These are phyloP conservation scores for Conticribra guillardii DNA, from an alignment of 108 stramenopile species.

Conservation along the genomic window DNA sequence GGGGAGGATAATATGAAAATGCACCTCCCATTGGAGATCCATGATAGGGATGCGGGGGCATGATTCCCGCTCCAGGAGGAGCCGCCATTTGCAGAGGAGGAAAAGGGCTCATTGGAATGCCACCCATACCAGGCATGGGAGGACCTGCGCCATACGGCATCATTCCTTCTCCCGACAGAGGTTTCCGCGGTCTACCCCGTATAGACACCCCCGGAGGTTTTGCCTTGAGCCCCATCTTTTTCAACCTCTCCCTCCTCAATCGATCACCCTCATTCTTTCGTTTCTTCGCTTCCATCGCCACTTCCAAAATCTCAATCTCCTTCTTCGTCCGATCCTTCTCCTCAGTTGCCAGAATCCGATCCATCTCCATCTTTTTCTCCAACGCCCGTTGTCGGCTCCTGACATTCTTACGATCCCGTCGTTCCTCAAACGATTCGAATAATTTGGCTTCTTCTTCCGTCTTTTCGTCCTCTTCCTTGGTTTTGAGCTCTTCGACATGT, in stretches of 20 bases:
- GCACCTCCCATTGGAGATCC: no score
- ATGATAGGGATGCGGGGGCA: no score
- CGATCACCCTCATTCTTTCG: constrained; percentile 88
- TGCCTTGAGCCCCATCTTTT: constrained; percentile 59
- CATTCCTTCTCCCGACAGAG: constrained; percentile 6
- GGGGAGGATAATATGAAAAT: no score
- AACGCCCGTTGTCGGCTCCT: constrained; percentile 72
- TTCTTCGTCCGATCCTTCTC: constrained; percentile 74
- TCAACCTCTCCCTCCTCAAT: constrained; percentile 70
- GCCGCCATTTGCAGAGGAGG: no score
- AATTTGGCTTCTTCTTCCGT: constrained; percentile 65
- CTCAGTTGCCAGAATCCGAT: constrained; percentile 65
- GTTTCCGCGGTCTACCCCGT: constrained; percentile 4
- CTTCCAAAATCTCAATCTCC: constrained; percentile 65
- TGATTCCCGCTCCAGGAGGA: no score
- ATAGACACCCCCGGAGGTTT: constrained; percentile 54
- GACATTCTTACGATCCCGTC: constrained; percentile 73
- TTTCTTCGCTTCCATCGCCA: constrained; percentile 63
- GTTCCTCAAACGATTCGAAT: constrained; percentile 61
- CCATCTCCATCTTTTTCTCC: constrained; percentile 79
- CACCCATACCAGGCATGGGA: no score
- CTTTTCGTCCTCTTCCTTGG: constrained; percentile 50
- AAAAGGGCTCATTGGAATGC: no score
- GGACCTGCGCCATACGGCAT: background rate
- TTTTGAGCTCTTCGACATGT: constrained; percentile 54